Evolutionary conservation across 177 flowering plant genomes (phyloP), one percentile per base, ranked within the genome.

Genomic region (Vitis hybrid): DNA sequence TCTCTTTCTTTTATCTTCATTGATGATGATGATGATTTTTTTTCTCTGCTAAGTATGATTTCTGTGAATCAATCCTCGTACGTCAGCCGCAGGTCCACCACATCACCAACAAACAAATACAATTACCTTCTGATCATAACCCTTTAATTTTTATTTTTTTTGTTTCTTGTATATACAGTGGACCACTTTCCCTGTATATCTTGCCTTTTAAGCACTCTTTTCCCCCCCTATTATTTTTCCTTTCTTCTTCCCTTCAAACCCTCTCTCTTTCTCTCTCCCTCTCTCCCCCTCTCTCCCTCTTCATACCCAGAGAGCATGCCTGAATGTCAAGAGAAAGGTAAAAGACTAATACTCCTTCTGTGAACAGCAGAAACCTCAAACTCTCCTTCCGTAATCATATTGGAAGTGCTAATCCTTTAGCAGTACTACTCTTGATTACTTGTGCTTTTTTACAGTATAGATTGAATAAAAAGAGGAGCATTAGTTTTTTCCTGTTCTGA

Each of bases 321-420:
- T 87, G 91, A 81, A 88, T 88, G 95, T 88, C 90, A 79, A 84
- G 85, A 82, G 90, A 83, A 79, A 88, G 95, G 95, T 90, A 86
- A n/a, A 29, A 29, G 31, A 29, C 31, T 1, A 29, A 29, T 29
- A 29, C 31, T 29, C 31, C 31, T 29, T 29, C 31, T 29, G 31
- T 29, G 31, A 29, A 29, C 5, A 39, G 9, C 48, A 39, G 48
- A 1, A 11, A 69, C 51, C 51, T 60, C 60, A 60, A 39, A 39
- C 49, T 72, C 71, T 52, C 52, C 51, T 57, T 29, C 48, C 0
- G 48, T 39, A 39, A 39, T 39, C 48, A 39, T 39, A 39, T 5
- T 39, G 9, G 48, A 39, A 39, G 48, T 39, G 5, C 48, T 39
- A 39, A 29, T 29, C 31, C 31, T 29, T 29, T 29, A 29, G 0